Evolutionary conservation across 1,139 yeast genomes (phyloP).

Genomic region (Diutina scorzettiae): DNA sequence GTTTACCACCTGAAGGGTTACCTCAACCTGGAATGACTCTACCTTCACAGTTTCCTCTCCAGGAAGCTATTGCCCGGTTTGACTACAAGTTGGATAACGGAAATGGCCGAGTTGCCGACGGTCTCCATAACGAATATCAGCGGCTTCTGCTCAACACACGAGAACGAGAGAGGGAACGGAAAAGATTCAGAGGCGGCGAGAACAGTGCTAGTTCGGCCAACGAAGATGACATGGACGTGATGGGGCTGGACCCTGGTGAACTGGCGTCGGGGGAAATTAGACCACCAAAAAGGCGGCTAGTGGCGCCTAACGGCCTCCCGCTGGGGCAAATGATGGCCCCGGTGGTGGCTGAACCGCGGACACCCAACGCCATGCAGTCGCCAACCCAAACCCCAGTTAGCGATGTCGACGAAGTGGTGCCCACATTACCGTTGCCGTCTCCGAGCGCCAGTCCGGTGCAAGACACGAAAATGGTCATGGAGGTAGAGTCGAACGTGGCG

Average conservation of each 20-base stretch:
- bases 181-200: neutral
- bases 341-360: slow-evolving; percentile 8
- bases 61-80: neutral
- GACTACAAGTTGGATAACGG: slow-evolving; percentile 4
- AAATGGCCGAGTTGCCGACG: neutral
- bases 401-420: slow-evolving; percentile 26
- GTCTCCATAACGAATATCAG: slow-evolving; percentile 1
- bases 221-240: slow-evolving; percentile 1
- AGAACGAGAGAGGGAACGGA: neutral
- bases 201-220: neutral
- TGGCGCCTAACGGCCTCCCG: neutral
- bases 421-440: slow-evolving; percentile 58
- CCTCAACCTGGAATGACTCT: no score
- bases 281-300: slow-evolving; percentile 1
- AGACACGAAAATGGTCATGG: slow-evolving; percentile 12
- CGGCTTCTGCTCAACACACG: neutral
- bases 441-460: slow-evolving; percentile 45
- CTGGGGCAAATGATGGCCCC: neutral
- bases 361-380: slow-evolving; percentile 22
- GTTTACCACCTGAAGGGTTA: no score
- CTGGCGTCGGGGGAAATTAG: neutral
- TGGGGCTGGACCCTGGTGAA: slow-evolving; percentile 3
- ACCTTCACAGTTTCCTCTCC: slow-evolving; percentile 4
- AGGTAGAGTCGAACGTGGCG: slow-evolving; percentile 14
- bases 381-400: slow-evolving; percentile 28